Percentiles rank a stretch among this genome's conserved stretches.
Evolutionary conservation across 2,329 filamentous ascomycete species (phyloP).

Genomic region (Epicoccum nigrum): DNA sequence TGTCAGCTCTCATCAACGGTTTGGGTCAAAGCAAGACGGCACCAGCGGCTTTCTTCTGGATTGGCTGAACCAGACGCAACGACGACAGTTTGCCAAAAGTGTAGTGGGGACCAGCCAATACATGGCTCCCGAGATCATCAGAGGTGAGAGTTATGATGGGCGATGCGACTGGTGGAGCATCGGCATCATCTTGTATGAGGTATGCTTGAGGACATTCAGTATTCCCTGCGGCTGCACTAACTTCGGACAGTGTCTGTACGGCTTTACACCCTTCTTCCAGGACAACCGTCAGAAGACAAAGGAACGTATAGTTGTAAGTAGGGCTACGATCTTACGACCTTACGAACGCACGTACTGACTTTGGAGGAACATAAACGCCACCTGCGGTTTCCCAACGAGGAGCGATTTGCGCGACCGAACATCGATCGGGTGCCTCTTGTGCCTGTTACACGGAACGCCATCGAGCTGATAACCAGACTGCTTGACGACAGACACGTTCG

Average conservation of each 20-base stretch:
- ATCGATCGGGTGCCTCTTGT: conserved; percentile 47
- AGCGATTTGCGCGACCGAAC: conserved; percentile 61
- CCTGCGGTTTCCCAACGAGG: conserved; percentile 71
- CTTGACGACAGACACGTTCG: conserved; percentile 77
- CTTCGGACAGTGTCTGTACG: conserved; percentile 76
- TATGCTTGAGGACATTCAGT: conserved; percentile 29
- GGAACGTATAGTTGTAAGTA: conserved; percentile 75
- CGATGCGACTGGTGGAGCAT: conserved; percentile 98
- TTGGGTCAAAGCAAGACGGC: conserved; percentile 29
- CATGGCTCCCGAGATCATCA: conserved; percentile 94
- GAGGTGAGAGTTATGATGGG: conserved; percentile 83
- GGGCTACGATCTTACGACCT: no score
- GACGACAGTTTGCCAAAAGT: conserved; percentile 77
- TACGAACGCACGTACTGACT: conserved; percentile 17
- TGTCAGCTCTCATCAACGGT: conserved; percentile 19
- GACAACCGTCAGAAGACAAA: conserved; percentile 85
- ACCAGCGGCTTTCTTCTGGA: conserved; percentile 44
- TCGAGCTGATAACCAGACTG: conserved; percentile 76
- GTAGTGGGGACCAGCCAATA: conserved; percentile 96
- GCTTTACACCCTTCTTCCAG: conserved; percentile 85
- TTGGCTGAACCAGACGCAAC: conserved; percentile 56
- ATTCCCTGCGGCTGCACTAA: neutral
- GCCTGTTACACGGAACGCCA: conserved; percentile 70
- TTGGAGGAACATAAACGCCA: conserved; percentile 71
- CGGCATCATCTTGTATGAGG: conserved; percentile 89